These are phyloP conservation scores for Candida gorgasii DNA, from an alignment of 805 yeast genomes.

Conservation along the genomic window DNA sequence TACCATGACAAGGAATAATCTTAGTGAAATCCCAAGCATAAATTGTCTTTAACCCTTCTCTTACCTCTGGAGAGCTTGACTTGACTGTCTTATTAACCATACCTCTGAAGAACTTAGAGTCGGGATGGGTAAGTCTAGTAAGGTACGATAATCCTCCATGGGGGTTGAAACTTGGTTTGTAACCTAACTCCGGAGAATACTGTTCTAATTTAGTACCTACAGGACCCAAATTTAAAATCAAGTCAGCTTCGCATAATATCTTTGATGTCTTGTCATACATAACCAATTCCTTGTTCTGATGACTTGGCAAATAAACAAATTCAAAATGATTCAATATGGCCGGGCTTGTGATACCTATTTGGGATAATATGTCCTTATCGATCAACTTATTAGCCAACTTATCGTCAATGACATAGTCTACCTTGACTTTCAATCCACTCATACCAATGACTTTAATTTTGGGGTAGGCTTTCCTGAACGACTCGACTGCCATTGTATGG, in stretches of 20 bases:
- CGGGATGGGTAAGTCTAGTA: slow-evolving; percentile 43
- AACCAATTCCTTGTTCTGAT: slow-evolving; percentile 60
- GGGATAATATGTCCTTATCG: slow-evolving; percentile 22
- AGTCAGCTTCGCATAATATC: slow-evolving; percentile 59
- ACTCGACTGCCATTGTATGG: slow-evolving; percentile 62
- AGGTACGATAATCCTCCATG: slow-evolving; percentile 45
- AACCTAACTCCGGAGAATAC: slow-evolving; percentile 47
- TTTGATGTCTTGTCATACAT: slow-evolving; percentile 48
- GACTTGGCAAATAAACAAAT: slow-evolving; percentile 57
- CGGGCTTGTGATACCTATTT: slow-evolving; percentile 37
- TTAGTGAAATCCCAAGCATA: slow-evolving; percentile 47
- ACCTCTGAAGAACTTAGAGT: slow-evolving; percentile 16
- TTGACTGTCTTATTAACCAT: slow-evolving; percentile 11
- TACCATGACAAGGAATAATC: slow-evolving; percentile 64
- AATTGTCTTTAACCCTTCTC: slow-evolving; percentile 28
- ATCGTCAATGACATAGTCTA: slow-evolving; percentile 43
- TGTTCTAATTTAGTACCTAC: slow-evolving; percentile 43
- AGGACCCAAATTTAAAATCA: slow-evolving; percentile 58
- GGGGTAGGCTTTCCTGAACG: slow-evolving; percentile 53
- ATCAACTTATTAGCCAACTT: slow-evolving; percentile 35
- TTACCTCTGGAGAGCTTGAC: slow-evolving; percentile 5
- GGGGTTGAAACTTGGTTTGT: slow-evolving; percentile 40
- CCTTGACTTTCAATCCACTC: slow-evolving; percentile 32
- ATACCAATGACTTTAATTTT: slow-evolving; percentile 54
- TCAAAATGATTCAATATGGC: slow-evolving; percentile 46